Conservation (phyloP, 192 early-diverging fungal species). For the Cetraspora pellucida region DNA sequence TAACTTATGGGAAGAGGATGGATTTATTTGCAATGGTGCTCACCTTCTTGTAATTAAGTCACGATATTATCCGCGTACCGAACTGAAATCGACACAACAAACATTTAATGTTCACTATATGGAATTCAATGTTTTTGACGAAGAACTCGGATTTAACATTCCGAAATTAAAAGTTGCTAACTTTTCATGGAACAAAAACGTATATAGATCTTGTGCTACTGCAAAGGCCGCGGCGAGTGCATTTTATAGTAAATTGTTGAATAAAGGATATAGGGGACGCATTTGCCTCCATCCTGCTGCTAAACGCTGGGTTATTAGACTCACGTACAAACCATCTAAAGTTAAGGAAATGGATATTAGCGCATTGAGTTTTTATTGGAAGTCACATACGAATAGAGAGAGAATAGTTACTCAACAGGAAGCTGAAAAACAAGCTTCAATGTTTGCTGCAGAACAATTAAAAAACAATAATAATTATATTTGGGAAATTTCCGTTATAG, state of each 20-base stretch:
- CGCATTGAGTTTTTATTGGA: background rate
- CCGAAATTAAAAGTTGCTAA: background rate
- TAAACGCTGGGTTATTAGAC: background rate
- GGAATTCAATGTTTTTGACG: background rate
- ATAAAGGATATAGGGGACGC: background rate
- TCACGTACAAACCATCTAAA: background rate
- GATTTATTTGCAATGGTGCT: background rate
- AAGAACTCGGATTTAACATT: background rate
- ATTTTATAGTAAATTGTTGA: background rate
- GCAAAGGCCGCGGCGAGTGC: background rate
- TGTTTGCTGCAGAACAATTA: background rate
- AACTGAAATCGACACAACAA: background rate
- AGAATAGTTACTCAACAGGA: background rate
- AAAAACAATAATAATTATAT: background rate
- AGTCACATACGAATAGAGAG: background rate
- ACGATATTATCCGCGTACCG: background rate
- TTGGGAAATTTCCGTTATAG: background rate
- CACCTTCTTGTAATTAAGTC: background rate
- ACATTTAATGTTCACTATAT: background rate
- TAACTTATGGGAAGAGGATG: background rate
- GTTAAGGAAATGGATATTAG: background rate
- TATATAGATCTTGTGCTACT: background rate
- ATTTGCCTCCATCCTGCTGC: background rate
- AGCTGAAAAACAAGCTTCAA: background rate
- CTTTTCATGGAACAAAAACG: background rate